phyloP scores from a whole-genome alignment of 495 filamentous ascomycete genomes.

The Talaromyces thailandensis region DNA sequence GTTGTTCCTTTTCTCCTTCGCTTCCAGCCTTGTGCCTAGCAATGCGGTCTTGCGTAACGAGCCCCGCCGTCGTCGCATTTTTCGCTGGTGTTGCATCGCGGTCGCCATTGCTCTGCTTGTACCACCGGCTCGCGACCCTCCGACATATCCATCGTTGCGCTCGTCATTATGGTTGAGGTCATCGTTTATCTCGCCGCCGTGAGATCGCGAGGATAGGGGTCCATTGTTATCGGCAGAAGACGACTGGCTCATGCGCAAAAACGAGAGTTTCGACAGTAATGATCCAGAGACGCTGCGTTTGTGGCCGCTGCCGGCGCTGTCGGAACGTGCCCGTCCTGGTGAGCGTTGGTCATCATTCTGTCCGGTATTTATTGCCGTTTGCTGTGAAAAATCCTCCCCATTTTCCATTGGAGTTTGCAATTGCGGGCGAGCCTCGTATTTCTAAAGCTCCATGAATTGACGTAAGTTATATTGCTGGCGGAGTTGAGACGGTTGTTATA shows the following conservation, averaged over 20 bases:
- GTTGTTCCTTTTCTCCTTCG: conserved; percentile 35
- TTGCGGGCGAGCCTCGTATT: not conserved
- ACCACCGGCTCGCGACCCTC: conserved; percentile 23
- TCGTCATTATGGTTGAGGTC: conserved; percentile 31
- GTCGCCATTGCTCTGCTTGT: conserved; percentile 43
- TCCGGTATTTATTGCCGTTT: not conserved
- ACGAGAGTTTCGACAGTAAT: conserved; percentile 43
- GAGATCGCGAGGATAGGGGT: conserved; percentile 13
- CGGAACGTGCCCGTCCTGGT: conserved; percentile 24
- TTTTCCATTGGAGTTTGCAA: conserved; percentile 5
- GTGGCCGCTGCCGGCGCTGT: conserved; percentile 40
- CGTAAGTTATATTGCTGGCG: not conserved
- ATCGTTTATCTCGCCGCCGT: conserved; percentile 20
- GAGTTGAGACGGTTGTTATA: not conserved
- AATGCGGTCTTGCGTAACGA: conserved; percentile 74
- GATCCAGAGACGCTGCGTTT: conserved; percentile 59
- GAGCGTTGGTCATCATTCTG: not conserved
- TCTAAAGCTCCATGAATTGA: not conserved
- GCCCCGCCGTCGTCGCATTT: conserved; percentile 66
- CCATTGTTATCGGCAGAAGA: conserved; percentile 13
- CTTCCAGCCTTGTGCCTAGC: conserved; percentile 53
- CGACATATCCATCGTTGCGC: conserved; percentile 16
- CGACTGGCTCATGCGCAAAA: conserved; percentile 44
- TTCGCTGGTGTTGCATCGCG: conserved; percentile 50
- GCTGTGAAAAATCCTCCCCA: not conserved